Evolutionary conservation across 1,284 basidiomycete genomes (phyloP).

Genomic region (Cutaneotrichosporon sp.): DNA sequence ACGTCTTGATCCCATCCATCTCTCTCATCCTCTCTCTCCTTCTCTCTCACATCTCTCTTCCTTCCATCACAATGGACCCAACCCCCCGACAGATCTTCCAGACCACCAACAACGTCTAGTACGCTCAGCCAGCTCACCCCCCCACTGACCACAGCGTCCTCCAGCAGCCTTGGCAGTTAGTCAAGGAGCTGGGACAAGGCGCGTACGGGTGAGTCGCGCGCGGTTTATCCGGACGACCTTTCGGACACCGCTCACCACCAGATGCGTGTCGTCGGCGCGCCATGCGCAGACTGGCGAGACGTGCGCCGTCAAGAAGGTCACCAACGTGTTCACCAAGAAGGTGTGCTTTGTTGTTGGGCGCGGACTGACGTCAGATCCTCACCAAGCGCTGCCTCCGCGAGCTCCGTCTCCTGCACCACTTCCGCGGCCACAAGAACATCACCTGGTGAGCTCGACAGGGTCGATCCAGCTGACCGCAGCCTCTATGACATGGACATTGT

Average conservation of each 20-base stretch:
- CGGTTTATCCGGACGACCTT: neutral
- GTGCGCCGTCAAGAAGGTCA: conserved; percentile 73
- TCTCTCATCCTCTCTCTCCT: neutral
- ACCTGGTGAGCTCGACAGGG: conserved; percentile 56
- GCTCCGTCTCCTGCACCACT: conserved; percentile 92
- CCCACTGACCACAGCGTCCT: conserved; percentile 59
- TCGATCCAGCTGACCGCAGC: conserved; percentile 47
- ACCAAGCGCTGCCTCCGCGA: conserved; percentile 93
- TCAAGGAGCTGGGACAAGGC: conserved; percentile 93
- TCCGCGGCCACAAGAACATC: conserved; percentile 97
- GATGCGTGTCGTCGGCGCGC: conserved; percentile 80
- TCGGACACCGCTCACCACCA: conserved; percentile 10
- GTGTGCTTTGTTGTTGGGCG: conserved; percentile 13
- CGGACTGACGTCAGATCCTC: conserved; percentile 63
- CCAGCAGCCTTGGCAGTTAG: conserved; percentile 87
- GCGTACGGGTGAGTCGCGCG: conserved; percentile 68
- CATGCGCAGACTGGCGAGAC: conserved; percentile 83
- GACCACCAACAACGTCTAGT: conserved; percentile 53
- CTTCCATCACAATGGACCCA: conserved; percentile 42
- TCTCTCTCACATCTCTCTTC: conserved; percentile 6
- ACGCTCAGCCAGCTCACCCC: conserved; percentile 19
- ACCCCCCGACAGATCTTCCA: conserved; percentile 53
- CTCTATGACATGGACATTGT: conserved; percentile 98
- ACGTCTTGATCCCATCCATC: neutral
- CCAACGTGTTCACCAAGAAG: conserved; percentile 91